These are phyloP conservation scores for Hygrocybe coccinea DNA, from an alignment of 768 basidiomycete genomes.

Conservation along the genomic window DNA sequence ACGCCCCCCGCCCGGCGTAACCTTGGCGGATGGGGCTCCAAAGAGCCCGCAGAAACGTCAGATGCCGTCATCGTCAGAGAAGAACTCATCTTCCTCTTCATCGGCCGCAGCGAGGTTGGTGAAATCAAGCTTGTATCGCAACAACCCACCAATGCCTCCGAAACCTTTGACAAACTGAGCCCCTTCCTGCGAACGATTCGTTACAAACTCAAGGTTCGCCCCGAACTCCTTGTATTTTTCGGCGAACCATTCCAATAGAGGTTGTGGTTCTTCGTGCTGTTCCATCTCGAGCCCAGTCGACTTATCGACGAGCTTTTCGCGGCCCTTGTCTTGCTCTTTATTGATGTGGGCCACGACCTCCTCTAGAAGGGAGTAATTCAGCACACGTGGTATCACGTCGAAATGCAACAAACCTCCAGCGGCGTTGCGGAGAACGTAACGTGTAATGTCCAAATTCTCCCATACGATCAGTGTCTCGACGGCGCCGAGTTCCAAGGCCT, in stretches of 20 bases:
- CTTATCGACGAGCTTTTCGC: constrained; percentile 93
- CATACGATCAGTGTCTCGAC: constrained; percentile 97
- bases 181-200: constrained; percentile 94
- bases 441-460: constrained; percentile 92
- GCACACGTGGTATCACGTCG: neutral
- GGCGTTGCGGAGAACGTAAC: constrained; percentile 86
- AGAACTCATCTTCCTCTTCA: constrained; percentile 86
- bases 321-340: constrained; percentile 86
- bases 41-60: constrained; percentile 86
- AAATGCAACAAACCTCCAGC: constrained; percentile 60
- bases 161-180: constrained; percentile 98
- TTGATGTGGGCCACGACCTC: constrained; percentile 73
- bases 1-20: constrained; percentile 64
- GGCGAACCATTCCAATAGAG: constrained; percentile 96
- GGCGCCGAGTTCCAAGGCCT: constrained; percentile 92
- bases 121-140: constrained; percentile 98
- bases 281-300: constrained; percentile 97
- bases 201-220: constrained; percentile 91
- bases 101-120: constrained; percentile 67
- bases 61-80: constrained; percentile 71
- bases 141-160: constrained; percentile 92
- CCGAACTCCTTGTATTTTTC: constrained; percentile 99
- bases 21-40: constrained; percentile 67
- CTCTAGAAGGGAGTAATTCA: constrained; percentile 43
- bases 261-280: constrained; percentile 69